phyloP scores from a whole-genome alignment of 2,329 filamentous ascomycete genomes.

The Colletotrichum sojae region DNA sequence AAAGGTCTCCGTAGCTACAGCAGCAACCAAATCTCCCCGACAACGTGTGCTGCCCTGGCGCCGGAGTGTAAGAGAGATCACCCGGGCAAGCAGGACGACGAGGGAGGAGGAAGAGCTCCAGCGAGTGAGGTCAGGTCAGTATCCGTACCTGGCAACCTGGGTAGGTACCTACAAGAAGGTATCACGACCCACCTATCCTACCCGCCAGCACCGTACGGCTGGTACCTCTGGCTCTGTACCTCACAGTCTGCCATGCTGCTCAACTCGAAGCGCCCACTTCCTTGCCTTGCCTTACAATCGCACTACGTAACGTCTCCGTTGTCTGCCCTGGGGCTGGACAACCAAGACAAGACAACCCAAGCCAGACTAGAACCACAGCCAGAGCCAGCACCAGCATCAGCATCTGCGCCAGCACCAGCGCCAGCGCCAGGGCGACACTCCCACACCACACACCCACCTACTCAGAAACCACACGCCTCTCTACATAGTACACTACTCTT shows the following conservation, averaged over 20 bases:
- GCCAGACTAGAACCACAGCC: background rate
- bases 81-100: too few species aligned
- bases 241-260: background rate
- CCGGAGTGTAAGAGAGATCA: background rate
- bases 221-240: constrained; percentile 4
- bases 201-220: background rate
- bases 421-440: too few species aligned
- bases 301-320: constrained; percentile 39
- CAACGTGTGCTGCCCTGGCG: constrained; percentile 44
- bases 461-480: background rate
- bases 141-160: too few species aligned
- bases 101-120: background rate
- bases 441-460: background rate
- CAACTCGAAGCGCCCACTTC: constrained; percentile 24
- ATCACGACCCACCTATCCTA: too few species aligned
- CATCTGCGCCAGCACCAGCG: too few species aligned
- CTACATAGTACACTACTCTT: background rate
- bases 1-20: constrained; percentile 33
- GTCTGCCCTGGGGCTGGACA: constrained; percentile 14
- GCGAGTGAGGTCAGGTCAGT: background rate
- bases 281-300: constrained; percentile 35
- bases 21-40: constrained; percentile 51
- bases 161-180: too few species aligned
- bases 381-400: too few species aligned
- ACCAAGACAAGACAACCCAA: constrained; percentile 19